Evolutionary conservation across 2,329 filamentous ascomycete genomes (phyloP).

Genomic region (Aspergillus tamarii): DNA sequence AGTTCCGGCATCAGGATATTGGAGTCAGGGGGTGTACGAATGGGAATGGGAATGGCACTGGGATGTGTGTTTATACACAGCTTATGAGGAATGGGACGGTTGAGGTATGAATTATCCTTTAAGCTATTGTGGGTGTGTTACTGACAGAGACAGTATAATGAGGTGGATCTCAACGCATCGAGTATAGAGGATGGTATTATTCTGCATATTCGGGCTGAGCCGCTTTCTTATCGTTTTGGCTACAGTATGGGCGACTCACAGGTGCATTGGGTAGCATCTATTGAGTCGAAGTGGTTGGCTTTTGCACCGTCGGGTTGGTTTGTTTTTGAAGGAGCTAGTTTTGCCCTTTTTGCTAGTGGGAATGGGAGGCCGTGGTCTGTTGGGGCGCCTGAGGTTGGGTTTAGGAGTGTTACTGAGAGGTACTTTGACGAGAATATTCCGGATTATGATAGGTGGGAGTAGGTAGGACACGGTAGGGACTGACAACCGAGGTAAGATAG

Average conservation of each 20-base stretch:
- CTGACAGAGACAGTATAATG: neutral
- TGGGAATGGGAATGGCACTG: neutral
- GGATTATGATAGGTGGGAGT: neutral
- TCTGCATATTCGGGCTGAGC: neutral
- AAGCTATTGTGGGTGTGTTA: neutral
- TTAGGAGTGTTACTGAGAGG: neutral
- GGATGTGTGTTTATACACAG: slow-evolving; percentile 5
- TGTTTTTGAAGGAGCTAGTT: slow-evolving; percentile 6
- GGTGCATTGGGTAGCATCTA: neutral
- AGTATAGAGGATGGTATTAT: neutral
- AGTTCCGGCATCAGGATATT: slow-evolving; percentile 3
- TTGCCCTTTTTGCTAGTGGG: slow-evolving; percentile 11
- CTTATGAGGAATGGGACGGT: neutral
- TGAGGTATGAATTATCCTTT: neutral
- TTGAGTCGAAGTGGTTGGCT: neutral
- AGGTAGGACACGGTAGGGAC: neutral
- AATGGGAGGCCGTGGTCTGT: slow-evolving; percentile 9
- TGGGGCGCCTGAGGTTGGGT: slow-evolving; percentile 8
- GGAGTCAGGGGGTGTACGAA: slow-evolving; percentile 3
- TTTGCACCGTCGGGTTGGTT: neutral
- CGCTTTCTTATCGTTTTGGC: neutral
- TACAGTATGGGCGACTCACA: neutral
- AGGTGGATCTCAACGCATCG: neutral
- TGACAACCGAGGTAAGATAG: fast-evolving
- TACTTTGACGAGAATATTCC: slow-evolving; percentile 8